Conservation (phyloP, 2,329 filamentous ascomycete genomes). For the Fusarium bulbicola region DNA sequence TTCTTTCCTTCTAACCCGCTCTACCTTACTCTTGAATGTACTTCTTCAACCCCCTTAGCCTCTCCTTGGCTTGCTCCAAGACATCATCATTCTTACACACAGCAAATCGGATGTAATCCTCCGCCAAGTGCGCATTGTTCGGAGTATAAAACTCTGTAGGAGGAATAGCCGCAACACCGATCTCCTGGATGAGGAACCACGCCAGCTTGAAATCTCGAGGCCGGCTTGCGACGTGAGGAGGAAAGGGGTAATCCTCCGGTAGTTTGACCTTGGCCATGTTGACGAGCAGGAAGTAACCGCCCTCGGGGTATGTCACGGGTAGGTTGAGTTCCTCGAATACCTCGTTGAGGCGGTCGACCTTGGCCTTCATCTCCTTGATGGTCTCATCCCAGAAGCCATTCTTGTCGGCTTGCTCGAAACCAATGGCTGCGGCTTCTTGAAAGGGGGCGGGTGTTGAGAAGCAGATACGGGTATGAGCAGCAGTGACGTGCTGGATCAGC, state of each 20-base stretch:
- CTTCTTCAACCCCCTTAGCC: conserved; percentile 76
- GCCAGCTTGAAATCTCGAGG: conserved; percentile 93
- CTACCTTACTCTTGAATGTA: conserved; percentile 60
- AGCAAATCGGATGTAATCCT: conserved; percentile 94
- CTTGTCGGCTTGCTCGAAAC: conserved; percentile 88
- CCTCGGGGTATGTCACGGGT: conserved; percentile 91
- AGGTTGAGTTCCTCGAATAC: conserved; percentile 79
- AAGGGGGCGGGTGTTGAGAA: conserved; percentile 93
- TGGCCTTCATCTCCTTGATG: conserved; percentile 86
- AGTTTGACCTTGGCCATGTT: conserved; percentile 91
- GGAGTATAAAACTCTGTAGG: conserved; percentile 98
- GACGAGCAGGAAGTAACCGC: conserved; percentile 96
- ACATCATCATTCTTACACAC: conserved; percentile 96
- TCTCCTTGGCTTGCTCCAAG: conserved; percentile 79
- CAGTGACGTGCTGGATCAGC: conserved; percentile 89
- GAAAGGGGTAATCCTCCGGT: conserved; percentile 86
- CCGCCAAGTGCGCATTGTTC: conserved; percentile 81
- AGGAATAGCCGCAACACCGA: conserved; percentile 94
- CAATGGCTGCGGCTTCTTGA: conserved; percentile 93
- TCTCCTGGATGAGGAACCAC: conserved; percentile 97
- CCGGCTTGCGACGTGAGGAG: conserved; percentile 83
- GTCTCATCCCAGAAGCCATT: conserved; percentile 88
- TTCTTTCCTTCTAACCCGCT: not conserved
- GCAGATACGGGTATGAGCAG: conserved; percentile 95
- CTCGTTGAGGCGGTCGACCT: conserved; percentile 87